phyloP scores from a whole-genome alignment of 495 filamentous ascomycete genomes.

The Neurospora intermedia region DNA sequence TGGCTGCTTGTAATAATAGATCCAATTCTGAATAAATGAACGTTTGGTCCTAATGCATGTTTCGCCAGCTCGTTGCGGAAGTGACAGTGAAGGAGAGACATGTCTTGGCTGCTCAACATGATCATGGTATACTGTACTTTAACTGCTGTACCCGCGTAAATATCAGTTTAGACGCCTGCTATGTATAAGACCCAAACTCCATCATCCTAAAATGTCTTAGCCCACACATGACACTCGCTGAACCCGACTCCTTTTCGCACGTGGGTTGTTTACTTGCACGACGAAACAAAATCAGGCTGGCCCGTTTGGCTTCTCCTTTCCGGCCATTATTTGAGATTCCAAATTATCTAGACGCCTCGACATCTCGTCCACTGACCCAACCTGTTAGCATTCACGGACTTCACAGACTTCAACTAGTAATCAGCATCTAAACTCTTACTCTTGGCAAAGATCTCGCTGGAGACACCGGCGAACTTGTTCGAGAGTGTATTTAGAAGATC shows the following conservation, averaged over 20 bases:
- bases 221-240: neutral
- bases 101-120: neutral
- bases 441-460: slow-evolving; percentile 77
- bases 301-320: slow-evolving; percentile 29
- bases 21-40: neutral
- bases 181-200: neutral
- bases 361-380: slow-evolving; percentile 82
- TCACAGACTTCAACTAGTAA: neutral
- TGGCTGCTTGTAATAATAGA: neutral
- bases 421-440: slow-evolving; percentile 41
- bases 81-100: neutral
- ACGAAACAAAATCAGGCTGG: slow-evolving; percentile 5
- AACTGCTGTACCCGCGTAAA: neutral
- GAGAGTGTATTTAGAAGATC: slow-evolving; percentile 74
- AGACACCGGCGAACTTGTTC: slow-evolving; percentile 72
- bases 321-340: slow-evolving; percentile 57
- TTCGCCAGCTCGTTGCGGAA: no score
- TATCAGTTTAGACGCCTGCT: neutral
- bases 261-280: neutral
- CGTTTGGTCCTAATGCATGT: neutral
- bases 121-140: neutral
- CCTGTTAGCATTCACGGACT: neutral
- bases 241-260: neutral
- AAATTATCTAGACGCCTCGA: slow-evolving; percentile 77
- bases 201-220: neutral